Percentiles rank a stretch among this genome's conserved stretches.
Evolutionary conservation across 345 rosid species (phyloP).

Genomic region (Bruguiera sexangula): DNA sequence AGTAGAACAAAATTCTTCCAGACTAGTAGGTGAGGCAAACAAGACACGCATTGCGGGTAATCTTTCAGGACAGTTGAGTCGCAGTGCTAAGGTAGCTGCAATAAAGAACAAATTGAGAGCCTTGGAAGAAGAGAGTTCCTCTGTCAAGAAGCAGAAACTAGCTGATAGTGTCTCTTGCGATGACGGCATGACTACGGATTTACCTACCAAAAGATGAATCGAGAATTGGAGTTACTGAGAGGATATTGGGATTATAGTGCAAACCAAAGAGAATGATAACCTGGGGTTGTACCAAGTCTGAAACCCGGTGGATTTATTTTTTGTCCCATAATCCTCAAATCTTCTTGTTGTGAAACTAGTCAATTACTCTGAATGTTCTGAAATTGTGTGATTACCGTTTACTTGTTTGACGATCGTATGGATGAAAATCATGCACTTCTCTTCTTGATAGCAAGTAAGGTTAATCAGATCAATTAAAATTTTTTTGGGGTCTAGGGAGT

Average conservation of each 20-base stretch:
- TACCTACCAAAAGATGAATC: slow-evolving; percentile 4
- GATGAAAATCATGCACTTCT: too few species aligned
- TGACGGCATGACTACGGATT: neutral
- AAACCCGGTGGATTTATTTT: too few species aligned
- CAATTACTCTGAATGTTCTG: too few species aligned
- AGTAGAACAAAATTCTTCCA: slow-evolving; percentile 31
- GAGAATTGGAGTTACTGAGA: neutral
- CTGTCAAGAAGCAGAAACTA: slow-evolving; percentile 63
- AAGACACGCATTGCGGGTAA: slow-evolving; percentile 41
- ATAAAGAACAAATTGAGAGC: slow-evolving; percentile 81
- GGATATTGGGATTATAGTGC: neutral
- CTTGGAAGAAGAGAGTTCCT: slow-evolving; percentile 56
- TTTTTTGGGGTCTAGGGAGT: too few species aligned
- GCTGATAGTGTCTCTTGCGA: slow-evolving; percentile 20
- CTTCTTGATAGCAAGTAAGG: too few species aligned
- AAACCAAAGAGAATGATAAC: neutral
- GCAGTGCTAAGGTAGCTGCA: slow-evolving; percentile 74
- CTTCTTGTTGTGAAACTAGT: neutral
- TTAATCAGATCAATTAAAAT: too few species aligned
- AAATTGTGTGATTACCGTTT: too few species aligned
- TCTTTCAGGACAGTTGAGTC: slow-evolving; percentile 51
- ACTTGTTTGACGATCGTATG: too few species aligned
- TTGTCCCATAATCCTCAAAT: too few species aligned
- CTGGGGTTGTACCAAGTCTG: too few species aligned
- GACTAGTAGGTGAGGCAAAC: slow-evolving; percentile 33